Percentiles rank a stretch among this genome's conserved stretches.
Conservation (phyloP, 2,329 filamentous ascomycete genomes). For the Nemania diffusa region DNA sequence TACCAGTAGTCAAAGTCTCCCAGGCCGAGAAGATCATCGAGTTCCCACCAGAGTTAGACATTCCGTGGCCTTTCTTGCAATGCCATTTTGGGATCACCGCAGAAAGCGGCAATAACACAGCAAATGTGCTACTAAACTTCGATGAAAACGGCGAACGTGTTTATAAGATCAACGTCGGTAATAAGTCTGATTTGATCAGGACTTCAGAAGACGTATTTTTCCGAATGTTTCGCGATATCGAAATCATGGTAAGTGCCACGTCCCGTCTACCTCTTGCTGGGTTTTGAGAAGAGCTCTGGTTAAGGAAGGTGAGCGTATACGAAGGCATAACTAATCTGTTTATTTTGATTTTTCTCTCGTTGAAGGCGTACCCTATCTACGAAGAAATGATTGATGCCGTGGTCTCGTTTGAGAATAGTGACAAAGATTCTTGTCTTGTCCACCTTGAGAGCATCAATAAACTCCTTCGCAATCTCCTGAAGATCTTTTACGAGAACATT, state of each 20-base stretch:
- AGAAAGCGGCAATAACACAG: conserved; percentile 11
- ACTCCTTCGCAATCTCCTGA: not conserved
- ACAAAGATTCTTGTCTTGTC: not conserved
- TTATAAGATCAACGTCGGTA: not conserved
- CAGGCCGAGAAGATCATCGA: conserved; percentile 3
- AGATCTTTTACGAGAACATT: not conserved
- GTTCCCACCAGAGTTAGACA: not conserved
- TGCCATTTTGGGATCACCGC: not conserved
- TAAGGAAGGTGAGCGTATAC: not conserved
- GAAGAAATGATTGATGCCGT: not conserved
- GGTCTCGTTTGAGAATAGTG: not conserved
- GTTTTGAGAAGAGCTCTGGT: no score
- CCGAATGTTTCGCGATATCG: not conserved
- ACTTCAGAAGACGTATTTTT: conserved; percentile 9
- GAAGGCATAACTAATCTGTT: no score
- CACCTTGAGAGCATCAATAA: not conserved
- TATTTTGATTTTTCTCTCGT: no score
- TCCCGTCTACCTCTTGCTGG: no score
- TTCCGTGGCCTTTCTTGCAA: conserved; percentile 10
- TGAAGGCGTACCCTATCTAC: not conserved
- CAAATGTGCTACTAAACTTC: conserved; percentile 13
- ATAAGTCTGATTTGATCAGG: not conserved
- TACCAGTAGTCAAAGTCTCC: conserved; percentile 3
- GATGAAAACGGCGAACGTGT: not conserved
- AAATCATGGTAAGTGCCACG: conserved; percentile 4